These are phyloP conservation scores for Aspergillus viridinutans DNA, from an alignment of 2,329 filamentous ascomycete genomes.

Conservation along the genomic window DNA sequence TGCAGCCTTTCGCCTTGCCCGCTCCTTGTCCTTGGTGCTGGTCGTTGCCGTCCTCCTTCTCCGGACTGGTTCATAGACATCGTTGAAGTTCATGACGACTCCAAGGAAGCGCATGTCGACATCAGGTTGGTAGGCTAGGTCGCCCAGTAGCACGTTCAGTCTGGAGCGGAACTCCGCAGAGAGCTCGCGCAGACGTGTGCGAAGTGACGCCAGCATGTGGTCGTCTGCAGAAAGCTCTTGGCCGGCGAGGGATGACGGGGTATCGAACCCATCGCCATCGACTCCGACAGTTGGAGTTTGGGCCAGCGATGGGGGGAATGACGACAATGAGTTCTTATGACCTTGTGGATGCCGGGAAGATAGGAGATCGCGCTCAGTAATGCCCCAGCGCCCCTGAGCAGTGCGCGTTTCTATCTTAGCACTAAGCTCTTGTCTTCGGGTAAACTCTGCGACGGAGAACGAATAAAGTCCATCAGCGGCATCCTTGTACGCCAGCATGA, in stretches of 20 bases:
- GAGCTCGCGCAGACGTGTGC: conserved; percentile 67
- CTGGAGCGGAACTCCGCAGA: conserved; percentile 71
- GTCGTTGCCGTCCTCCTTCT: conserved; percentile 44
- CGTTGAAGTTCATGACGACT: conserved; percentile 99
- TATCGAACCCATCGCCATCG: conserved; percentile 25
- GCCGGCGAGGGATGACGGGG: conserved; percentile 38
- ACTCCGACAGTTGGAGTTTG: conserved; percentile 24
- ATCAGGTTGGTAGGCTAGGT: conserved; percentile 88
- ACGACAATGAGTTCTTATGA: conserved; percentile 23
- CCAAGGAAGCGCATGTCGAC: conserved; percentile 93
- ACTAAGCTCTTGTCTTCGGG: conserved; percentile 77
- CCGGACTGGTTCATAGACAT: conserved; percentile 79
- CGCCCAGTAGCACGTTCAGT: conserved; percentile 78
- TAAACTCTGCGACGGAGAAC: conserved; percentile 93
- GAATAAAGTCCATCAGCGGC: conserved; percentile 91
- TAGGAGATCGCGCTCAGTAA: conserved; percentile 52
- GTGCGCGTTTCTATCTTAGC: conserved; percentile 66
- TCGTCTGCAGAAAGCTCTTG: conserved; percentile 43
- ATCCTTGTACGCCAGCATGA: conserved; percentile 92
- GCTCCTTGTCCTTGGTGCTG: conserved; percentile 30
- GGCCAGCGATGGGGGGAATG: conserved; percentile 22
- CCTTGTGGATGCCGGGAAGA: conserved; percentile 28
- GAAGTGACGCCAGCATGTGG: conserved; percentile 69
- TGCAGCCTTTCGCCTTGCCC: conserved; percentile 24
- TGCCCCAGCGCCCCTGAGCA: conserved; percentile 61